Evolutionary conservation across 257 asterid genomes (phyloP).

Genomic region (Apocynum venetum): DNA sequence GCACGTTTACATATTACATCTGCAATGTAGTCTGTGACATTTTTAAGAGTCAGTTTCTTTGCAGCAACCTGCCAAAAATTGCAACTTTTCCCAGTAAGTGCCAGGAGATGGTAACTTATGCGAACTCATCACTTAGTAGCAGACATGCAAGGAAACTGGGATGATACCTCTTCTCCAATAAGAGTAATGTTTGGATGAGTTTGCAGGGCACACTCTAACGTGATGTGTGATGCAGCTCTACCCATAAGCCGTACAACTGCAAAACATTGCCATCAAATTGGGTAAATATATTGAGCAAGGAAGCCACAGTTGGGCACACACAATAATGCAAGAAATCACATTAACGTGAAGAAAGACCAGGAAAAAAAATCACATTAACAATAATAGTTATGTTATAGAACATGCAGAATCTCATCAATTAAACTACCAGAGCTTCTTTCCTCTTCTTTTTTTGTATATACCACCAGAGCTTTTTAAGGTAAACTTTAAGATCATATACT

Average conservation of each 20-base stretch:
- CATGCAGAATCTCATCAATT: not conserved
- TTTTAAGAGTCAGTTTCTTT: conserved; percentile 80
- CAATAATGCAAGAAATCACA: not conserved
- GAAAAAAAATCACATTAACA: not conserved
- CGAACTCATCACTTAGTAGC: not conserved
- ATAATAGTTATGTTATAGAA: not conserved
- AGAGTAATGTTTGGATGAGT: conserved; percentile 96
- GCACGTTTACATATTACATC: conserved; percentile 90
- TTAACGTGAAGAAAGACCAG: not conserved
- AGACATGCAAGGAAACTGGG: not conserved
- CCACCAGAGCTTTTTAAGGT: not conserved
- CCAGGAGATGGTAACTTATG: not conserved
- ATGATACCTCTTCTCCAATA: conserved; percentile 88
- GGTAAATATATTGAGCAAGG: not conserved
- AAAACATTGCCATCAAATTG: conserved; percentile 1
- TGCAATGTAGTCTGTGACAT: conserved; percentile 75
- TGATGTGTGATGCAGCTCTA: conserved; percentile 98
- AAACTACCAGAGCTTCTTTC: not conserved
- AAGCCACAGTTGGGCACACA: not conserved
- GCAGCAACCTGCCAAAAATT: conserved; percentile 66
- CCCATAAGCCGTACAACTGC: conserved; percentile 99
- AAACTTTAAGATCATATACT: not conserved
- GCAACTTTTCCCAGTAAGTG: not conserved
- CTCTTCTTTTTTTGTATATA: no score
- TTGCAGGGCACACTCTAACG: conserved; percentile 95